Base-by-base conservation (phyloP, 805 yeast species). In the Scheffersomyces lignosus region DNA sequence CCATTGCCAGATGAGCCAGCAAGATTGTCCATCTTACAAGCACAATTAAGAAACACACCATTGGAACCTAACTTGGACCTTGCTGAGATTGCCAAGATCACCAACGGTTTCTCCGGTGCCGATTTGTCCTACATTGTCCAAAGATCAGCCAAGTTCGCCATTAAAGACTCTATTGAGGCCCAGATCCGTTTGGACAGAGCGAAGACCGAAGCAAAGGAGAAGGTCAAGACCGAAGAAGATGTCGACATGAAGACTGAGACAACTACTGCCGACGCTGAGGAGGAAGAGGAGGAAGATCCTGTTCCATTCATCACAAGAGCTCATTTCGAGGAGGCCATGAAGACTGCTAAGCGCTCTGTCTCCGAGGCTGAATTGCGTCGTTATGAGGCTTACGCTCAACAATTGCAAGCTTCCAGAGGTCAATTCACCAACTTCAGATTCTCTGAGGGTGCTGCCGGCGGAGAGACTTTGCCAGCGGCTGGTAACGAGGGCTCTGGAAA, bases 71-170 rank as follows among this genome's bases (percentile, higher is more conserved):
- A 96, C 41, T 75, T 93, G 57, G 91, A 88, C 52, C 77, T 93
- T 59, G 64, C 70, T 33, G 89, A 90, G 60, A 89, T 93, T 62
- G 95, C 99, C 41, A 86, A 83, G 69, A 82, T 87, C 47, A 89
- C 99, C n/a, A 80, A 84, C 54, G 99, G 99, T 16, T 93, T 93
- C 78, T 86, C 97, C 33, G 99, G 99, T 83, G 99, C 99, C 37
- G 99, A 93, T 75, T 80, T 93, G 70, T 81, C 87, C 27, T 93
- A 90, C 71, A 90, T 93, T 67, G 99, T 87, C 37, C 99, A 93
- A 76, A 88, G 99, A 71, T 82, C 99, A 36, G 99, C 99, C 49
- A 93, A 93, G 72, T 91, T 86, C 65, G 99, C 99, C 47, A 93
- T 93, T 60, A 93, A 95, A 70, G 99, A 93, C 57, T 84, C 96